Conservation (phyloP, 2,329 filamentous ascomycete species). For the Alternaria hordeiaustralica region DNA sequence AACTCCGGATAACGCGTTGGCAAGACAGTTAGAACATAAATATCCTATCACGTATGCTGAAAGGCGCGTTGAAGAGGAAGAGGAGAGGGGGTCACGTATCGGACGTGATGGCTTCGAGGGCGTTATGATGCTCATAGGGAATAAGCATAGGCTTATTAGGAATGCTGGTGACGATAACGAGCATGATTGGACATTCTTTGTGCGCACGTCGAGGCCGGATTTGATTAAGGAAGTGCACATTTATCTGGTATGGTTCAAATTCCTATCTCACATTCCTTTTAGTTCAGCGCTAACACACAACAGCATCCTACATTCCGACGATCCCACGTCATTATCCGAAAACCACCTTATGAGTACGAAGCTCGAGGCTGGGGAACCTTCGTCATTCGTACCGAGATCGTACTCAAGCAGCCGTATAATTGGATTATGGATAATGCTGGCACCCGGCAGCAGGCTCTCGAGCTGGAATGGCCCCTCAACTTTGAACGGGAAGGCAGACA, state of each 20-base stretch:
- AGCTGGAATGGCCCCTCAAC: constrained; percentile 52
- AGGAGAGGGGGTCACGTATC: constrained; percentile 27
- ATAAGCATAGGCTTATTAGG: constrained; percentile 46
- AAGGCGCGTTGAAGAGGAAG: constrained; percentile 45
- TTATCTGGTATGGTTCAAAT: constrained; percentile 20
- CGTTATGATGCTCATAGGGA: constrained; percentile 55
- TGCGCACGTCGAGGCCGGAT: constrained; percentile 52
- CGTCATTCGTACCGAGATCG: constrained; percentile 47
- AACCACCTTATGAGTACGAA: constrained; percentile 50
- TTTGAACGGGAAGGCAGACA: constrained; percentile 52
- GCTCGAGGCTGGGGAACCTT: constrained; percentile 55
- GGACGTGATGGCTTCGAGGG: constrained; percentile 45
- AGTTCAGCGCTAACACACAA: constrained; percentile 10
- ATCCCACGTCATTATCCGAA: constrained; percentile 40
- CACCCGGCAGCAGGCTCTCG: constrained; percentile 42
- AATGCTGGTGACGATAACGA: constrained; percentile 36
- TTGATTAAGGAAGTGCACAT: constrained; percentile 55
- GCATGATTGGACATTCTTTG: constrained; percentile 57
- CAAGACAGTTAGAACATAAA: constrained; percentile 34
- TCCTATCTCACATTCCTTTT: no score
- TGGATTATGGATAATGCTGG: constrained; percentile 52
- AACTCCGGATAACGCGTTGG: constrained; percentile 30
- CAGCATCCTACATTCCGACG: constrained; percentile 54
- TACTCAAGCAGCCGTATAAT: constrained; percentile 52
- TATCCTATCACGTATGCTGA: constrained; percentile 49